Evolutionary conservation across 352 stramenopile species (phyloP), one percentile per base, ranked within the genome.

Genomic region (Pythium monospermum): DNA sequence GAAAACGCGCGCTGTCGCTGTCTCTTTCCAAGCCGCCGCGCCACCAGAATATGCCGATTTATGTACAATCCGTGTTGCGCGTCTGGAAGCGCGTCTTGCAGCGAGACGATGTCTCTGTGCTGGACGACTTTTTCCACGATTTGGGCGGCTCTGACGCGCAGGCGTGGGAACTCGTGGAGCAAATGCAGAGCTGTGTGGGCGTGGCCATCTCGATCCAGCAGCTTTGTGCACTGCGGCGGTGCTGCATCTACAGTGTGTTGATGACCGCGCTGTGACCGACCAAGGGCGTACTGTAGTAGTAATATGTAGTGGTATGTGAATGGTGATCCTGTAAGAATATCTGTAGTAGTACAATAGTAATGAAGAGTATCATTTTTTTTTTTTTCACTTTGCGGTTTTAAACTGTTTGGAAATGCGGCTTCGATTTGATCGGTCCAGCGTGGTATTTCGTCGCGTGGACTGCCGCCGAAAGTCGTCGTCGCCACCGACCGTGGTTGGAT

Each of bases 171-270:
- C 71, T 87, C 15, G 65, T 90, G 5, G 68, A 75, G 40, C 46
- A 69, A 43, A 87, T 90, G 76, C 76, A 87, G 49, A 50, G 54
- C 21, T n/a, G n/a, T n/a, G 47, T 85, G 44, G 78, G 78, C 31
- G 76, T 90, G 43, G 73, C 66, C 53, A 78, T 90, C 52, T 73
- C 71, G 19, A 57, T 82, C 16, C 45, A 68, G 27, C 76, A 87
- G 61, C 83, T 90, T 57, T 61, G 86, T 39, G 52, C 68, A 21
- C 64, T 90, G 53, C 69, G 65, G 35, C 73, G 76, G 21, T 87
- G 78, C 70, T 85, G 71, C 40, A 82, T 90, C 64, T 90, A 87
- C 64, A 75, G 67, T 18, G 66, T 90, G 53, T 53, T 90, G 25
- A 41, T 85, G 1, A 64, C 76, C 23, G 75, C 72, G 41, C 59